A percentile compares a stretch with the other conserved stretches of the same genome.
Conservation (phyloP, 1,284 basidiomycete species). For the Rhodotorula sp. region DNA sequence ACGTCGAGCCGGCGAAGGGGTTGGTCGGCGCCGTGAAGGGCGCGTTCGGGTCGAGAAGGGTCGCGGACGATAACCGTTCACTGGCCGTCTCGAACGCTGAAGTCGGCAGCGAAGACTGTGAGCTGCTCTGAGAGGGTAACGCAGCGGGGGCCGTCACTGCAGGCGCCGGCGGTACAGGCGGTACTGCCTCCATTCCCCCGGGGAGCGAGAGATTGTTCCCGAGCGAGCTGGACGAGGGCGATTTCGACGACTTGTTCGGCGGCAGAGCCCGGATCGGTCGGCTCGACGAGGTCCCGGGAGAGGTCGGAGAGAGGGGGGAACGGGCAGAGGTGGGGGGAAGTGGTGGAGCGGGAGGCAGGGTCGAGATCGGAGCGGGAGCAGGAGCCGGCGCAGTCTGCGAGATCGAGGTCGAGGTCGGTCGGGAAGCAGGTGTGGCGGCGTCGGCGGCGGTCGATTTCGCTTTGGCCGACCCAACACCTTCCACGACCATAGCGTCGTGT, state of each 20-base stretch:
- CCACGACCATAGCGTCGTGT: too few relatives aligned
- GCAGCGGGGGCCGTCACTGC: background rate
- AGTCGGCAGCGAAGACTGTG: background rate
- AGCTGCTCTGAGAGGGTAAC: background rate
- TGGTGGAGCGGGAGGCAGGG: background rate
- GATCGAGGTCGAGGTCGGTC: background rate
- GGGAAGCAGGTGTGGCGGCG: background rate
- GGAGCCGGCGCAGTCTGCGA: too few relatives aligned
- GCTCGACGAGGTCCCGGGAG: background rate
- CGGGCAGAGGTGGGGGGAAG: background rate
- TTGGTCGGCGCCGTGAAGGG: constrained; percentile 5
- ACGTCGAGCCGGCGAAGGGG: constrained; percentile 1
- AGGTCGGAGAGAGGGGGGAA: constrained; percentile 3
- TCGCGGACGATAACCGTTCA: background rate
- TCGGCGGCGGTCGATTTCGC: background rate
- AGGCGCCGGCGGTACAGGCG: constrained; percentile 1
- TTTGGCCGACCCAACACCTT: background rate
- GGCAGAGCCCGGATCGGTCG: constrained; percentile 22
- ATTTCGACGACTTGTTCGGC: constrained; percentile 15
- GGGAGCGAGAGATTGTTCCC: background rate
- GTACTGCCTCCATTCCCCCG: background rate
- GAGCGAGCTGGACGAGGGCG: constrained; percentile 18
- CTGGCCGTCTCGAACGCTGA: background rate
- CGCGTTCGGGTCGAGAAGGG: background rate
- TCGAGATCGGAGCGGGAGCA: background rate